phyloP scores from a whole-genome alignment of 108 stramenopile species.

The Epithemia pelagica region DNA sequence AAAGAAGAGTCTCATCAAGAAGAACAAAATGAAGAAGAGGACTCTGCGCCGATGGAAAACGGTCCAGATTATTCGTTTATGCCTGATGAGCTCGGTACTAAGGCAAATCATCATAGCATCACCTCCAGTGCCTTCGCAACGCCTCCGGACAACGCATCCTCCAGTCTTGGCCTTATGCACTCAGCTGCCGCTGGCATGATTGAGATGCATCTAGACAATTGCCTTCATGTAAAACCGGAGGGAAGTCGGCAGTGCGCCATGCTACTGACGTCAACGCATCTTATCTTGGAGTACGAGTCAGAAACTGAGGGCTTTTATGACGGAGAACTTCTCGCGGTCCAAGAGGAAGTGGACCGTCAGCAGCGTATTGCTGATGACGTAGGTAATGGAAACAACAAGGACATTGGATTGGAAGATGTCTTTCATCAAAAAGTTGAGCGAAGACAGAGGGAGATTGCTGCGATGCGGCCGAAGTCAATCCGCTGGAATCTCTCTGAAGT shows the following conservation, averaged over 20 bases:
- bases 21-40: background rate
- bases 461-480: slow-evolving; percentile 80
- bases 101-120: slow-evolving; percentile 26
- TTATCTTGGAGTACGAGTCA: slow-evolving; percentile 78
- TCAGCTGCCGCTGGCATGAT: slow-evolving; percentile 66
- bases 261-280: slow-evolving; percentile 71
- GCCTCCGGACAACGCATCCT: slow-evolving; percentile 50
- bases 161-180: slow-evolving; percentile 56
- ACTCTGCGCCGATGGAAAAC: background rate
- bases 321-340: slow-evolving; percentile 61
- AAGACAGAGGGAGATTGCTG: slow-evolving; percentile 35
- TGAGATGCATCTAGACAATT: slow-evolving; percentile 74
- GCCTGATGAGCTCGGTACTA: background rate
- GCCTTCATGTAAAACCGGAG: slow-evolving; percentile 75
- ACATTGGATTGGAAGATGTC: slow-evolving; percentile 23
- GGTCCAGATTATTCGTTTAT: background rate
- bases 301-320: slow-evolving; percentile 70
- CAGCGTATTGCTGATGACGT: slow-evolving; percentile 39
- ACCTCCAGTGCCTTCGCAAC: slow-evolving; percentile 41
- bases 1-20: background rate
- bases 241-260: slow-evolving; percentile 71
- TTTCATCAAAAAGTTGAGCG: slow-evolving; percentile 39
- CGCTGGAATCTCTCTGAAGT: slow-evolving; percentile 84
- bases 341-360: slow-evolving; percentile 45
- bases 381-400: slow-evolving; percentile 22